A percentile compares a stretch with the other conserved stretches of the same genome.
These are phyloP conservation scores for Botrytis squamosa DNA, from an alignment of 2,329 filamentous ascomycete genomes.

Conservation along the genomic window DNA sequence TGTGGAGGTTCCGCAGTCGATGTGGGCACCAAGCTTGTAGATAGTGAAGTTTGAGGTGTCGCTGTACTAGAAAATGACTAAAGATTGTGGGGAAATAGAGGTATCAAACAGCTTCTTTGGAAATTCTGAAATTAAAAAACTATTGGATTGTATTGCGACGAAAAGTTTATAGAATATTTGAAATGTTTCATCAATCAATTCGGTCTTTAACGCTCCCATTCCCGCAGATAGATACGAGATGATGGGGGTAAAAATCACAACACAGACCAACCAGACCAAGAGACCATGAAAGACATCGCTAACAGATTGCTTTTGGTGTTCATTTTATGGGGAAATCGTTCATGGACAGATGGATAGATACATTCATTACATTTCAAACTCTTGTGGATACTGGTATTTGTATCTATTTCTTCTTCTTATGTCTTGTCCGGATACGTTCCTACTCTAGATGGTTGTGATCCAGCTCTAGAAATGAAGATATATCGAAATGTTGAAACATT, in stretches of 20 bases:
- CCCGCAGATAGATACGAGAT: slow-evolving; percentile 1
- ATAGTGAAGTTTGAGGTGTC: background rate
- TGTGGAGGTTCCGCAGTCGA: slow-evolving; percentile 1
- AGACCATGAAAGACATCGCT: background rate
- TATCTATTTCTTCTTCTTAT: background rate
- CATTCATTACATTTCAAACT: background rate
- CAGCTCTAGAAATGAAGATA: background rate
- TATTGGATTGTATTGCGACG: slow-evolving; percentile 5
- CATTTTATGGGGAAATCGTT: background rate
- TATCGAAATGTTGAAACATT: background rate
- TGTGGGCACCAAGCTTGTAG: background rate
- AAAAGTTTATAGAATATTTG: background rate
- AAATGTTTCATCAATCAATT: slow-evolving; percentile 9
- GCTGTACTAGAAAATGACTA: background rate
- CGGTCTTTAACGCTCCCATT: background rate
- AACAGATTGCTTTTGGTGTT: background rate
- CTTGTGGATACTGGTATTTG: background rate
- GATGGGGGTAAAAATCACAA: background rate
- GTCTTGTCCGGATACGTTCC: too few species aligned
- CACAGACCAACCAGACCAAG: background rate
- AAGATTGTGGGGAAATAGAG: background rate
- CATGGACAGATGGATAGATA: slow-evolving; percentile 6
- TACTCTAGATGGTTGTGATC: background rate
- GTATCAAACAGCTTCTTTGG: background rate
- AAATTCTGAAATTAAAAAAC: background rate